Base-by-base conservation (phyloP, 306 rosid genomes). In the apple (Malus domestica) region DNA sequence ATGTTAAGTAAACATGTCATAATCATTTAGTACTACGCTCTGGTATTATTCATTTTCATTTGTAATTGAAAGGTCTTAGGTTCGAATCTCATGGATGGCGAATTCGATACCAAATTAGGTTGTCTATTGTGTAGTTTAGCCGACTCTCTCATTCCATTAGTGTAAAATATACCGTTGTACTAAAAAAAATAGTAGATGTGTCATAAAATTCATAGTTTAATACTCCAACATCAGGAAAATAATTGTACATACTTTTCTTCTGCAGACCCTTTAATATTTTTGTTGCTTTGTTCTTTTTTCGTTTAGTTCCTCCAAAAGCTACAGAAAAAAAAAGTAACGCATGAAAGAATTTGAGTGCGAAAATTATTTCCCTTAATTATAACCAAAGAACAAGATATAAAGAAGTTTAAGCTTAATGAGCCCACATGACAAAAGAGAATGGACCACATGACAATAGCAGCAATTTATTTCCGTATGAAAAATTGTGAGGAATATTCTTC, bases 401-500 rank as follows among this genome's bases (percentile, higher is more conserved):
- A 29, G 40, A 62, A 62, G 67, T 27, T 62, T 1, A 62, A 14
- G 8, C 38, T 29, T 13, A 10, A 10, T 19, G 22, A 6, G 27
- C 49, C 49, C 70, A 30, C 68, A 19, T 27, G 46, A 61, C 6
- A 33, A 19, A 27, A 38, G 6, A 58, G 5, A 38, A 16, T 23
- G 40, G 76, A 58, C 68, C 57, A 57, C 68, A 40, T 40, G 76
- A 40, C 23, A 15, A 23, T 14, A 58, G 22, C 29, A 8, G 4
- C 58, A 73, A 27, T 25, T 42, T 22, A 52, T 23, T 27, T 15
- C 18, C 15, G 14, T 46, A 6, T 5, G 44, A 59, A 38, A 58
- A 23, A 44, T 12, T 52, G 32, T 38, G 19, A 42, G 63, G 81
- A 76, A 81, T 81, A 81, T 77, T 51, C 85, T 46, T 44, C 78